These are phyloP conservation scores for Ceratocystis variospora DNA, from an alignment of 2,329 filamentous ascomycete species.

Conservation along the genomic window DNA sequence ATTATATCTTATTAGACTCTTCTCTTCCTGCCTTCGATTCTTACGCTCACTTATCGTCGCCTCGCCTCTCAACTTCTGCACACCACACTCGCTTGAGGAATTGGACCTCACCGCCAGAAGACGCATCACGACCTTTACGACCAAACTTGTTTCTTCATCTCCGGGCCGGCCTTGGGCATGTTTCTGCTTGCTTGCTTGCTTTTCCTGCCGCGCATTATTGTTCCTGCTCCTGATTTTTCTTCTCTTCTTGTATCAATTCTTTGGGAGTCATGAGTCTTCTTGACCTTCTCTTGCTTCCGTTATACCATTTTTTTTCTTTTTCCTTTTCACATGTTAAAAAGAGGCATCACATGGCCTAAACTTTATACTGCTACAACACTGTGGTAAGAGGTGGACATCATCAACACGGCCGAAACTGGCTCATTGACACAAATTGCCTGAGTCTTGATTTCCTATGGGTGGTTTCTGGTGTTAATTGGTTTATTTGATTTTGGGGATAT, in stretches of 20 bases:
- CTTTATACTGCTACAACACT: conserved; percentile 2
- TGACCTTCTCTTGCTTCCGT: conserved; percentile 21
- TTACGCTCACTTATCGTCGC: not conserved
- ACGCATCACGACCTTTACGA: conserved; percentile 19
- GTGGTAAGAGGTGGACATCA: not conserved
- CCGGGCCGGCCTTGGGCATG: not conserved
- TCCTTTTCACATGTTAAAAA: not conserved
- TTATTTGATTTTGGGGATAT: conserved; percentile 1
- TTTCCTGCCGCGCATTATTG: conserved; percentile 21
- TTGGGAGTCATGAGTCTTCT: conserved; percentile 18
- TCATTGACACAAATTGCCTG: not conserved
- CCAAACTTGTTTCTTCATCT: conserved; percentile 22
- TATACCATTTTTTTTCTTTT: conserved; percentile 22
- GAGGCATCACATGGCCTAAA: conserved; percentile 1
- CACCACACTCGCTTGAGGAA: not conserved
- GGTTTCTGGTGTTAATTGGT: conserved; percentile 7
- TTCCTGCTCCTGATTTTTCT: conserved; percentile 23
- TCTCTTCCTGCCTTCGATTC: conserved; percentile 13
- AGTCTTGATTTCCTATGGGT: not conserved
- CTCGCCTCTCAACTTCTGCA: not conserved
- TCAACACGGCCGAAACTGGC: not conserved
- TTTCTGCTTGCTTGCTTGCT: no score
- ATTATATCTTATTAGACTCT: not conserved
- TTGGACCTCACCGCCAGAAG: conserved; percentile 3
- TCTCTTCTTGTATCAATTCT: conserved; percentile 20